Conservation (phyloP, 83 land plant genomes). For the Picea mariana region DNA sequence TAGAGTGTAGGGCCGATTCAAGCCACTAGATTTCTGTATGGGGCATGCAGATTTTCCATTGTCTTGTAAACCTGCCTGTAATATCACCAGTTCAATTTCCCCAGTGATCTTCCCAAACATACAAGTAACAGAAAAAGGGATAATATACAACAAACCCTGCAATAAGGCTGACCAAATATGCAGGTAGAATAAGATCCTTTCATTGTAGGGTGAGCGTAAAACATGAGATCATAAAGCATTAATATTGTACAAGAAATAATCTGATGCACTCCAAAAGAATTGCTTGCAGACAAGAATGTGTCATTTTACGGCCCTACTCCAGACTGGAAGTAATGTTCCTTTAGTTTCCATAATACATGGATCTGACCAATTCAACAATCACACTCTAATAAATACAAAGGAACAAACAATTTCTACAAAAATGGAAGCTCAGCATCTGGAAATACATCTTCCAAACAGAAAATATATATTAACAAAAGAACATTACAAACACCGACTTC, state of each 20-base stretch:
- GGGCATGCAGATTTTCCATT: too few species aligned
- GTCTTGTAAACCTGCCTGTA: too few species aligned
- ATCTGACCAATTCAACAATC: constrained; percentile 4
- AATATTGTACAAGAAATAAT: neutral
- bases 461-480: neutral
- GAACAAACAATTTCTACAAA: neutral
- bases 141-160: neutral
- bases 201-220: neutral
- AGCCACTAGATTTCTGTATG: too few species aligned
- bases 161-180: neutral
- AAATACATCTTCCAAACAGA: neutral
- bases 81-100: neutral
- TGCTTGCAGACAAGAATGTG: neutral
- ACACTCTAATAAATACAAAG: constrained; percentile 9
- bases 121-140: neutral
- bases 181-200: neutral
- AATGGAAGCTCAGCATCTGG: constrained; percentile 4
- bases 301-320: neutral
- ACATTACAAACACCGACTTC: neutral
- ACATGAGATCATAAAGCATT: neutral
- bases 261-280: neutral
- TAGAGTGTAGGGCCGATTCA: too few species aligned
- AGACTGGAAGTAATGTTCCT: neutral
- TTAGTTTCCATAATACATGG: neutral
- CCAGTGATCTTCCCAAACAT: neutral